Conservation (phyloP, 129 eudicot species). For the sunflower (Helianthus annuus) region HanXRQr2.0-SUNRISE NC_035448.2:41236909-41237408, state of each 20-base stretch:
- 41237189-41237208: slow-evolving; percentile 21
- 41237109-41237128: slow-evolving; percentile 5
- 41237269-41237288: not conserved
- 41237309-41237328: slow-evolving; percentile 10
- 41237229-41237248: not conserved
- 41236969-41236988: not conserved
- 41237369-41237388: slow-evolving; percentile 16
- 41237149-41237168: slow-evolving; percentile 3
- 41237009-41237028: slow-evolving; percentile 6
- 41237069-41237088: not conserved
- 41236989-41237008: not conserved
- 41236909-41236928: not conserved
- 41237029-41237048: not conserved
- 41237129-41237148: not conserved
- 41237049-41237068: not conserved
- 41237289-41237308: slow-evolving; percentile 30
- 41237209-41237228: not conserved
- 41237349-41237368: not conserved
- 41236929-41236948: not conserved
- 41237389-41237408: not conserved
- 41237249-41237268: slow-evolving; percentile 13
- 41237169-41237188: not conserved
- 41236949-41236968: not conserved
- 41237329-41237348: not conserved
- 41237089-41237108: not conserved